These are phyloP conservation scores for Sporormia fimetaria DNA, from an alignment of 495 filamentous ascomycete species.

Conservation along the genomic window DNA sequence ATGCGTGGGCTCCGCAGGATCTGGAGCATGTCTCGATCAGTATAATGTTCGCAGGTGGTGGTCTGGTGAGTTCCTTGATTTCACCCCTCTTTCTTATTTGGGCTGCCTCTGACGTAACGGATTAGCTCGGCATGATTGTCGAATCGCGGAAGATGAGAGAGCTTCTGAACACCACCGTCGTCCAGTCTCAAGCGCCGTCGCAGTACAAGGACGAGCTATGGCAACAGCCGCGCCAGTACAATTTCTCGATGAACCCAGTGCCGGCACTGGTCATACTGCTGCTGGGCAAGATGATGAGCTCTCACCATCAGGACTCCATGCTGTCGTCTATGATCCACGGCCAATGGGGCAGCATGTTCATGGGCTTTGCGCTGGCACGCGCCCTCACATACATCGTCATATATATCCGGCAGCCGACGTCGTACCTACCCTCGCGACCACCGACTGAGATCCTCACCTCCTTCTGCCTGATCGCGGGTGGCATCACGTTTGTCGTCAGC, in stretches of 20 bases:
- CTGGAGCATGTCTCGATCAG: constrained; percentile 90
- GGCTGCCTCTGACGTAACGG: constrained; percentile 13
- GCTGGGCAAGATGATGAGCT: constrained; percentile 87
- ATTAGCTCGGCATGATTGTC: constrained; percentile 79
- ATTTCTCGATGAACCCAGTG: constrained; percentile 76
- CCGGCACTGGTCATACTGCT: constrained; percentile 77
- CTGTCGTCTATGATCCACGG: constrained; percentile 86
- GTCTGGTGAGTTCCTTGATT: constrained; percentile 60
- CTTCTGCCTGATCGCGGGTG: constrained; percentile 81
- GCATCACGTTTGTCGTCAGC: constrained; percentile 87
- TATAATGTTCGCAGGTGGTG: constrained; percentile 87
- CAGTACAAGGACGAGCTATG: constrained; percentile 42
- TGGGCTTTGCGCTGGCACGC: constrained; percentile 68
- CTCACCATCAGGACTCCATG: constrained; percentile 76
- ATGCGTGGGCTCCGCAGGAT: constrained; percentile 63
- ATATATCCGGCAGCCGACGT: constrained; percentile 73
- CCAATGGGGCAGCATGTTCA: constrained; percentile 83
- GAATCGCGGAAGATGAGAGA: constrained; percentile 62
- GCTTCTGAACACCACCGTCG: constrained; percentile 56
- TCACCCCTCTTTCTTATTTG: constrained; percentile 5
- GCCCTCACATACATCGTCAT: constrained; percentile 67
- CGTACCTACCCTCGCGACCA: constrained; percentile 75
- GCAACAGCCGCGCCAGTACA: constrained; percentile 53
- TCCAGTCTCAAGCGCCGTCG: constrained; percentile 28
- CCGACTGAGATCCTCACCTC: constrained; percentile 76